phyloP scores from a whole-genome alignment of 805 yeast genomes.

The Martiniozyma abietophila region DNA sequence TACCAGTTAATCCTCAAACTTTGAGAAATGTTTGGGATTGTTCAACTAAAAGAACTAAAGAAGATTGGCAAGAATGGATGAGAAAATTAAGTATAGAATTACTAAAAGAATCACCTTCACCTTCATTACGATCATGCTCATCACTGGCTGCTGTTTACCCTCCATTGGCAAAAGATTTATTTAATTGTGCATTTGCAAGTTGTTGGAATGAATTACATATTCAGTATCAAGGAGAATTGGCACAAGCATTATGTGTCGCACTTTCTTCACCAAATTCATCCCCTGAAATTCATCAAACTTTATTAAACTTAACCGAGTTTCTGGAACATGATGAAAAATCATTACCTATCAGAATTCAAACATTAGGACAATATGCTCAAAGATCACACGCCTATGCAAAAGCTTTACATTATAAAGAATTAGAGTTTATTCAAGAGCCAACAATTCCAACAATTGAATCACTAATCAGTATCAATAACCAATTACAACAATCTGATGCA shows the following conservation, averaged over 20 bases:
- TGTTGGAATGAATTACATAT: slow-evolving; percentile 92
- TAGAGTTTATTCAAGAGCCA: slow-evolving; percentile 91
- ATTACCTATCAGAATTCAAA: slow-evolving; percentile 81
- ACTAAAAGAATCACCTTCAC: slow-evolving; percentile 87
- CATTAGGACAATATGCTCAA: slow-evolving; percentile 87
- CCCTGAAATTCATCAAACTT: slow-evolving; percentile 88
- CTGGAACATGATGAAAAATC: slow-evolving; percentile 98
- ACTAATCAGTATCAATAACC: slow-evolving; percentile 85
- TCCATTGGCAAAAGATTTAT: slow-evolving; percentile 82
- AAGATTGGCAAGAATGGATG: slow-evolving; percentile 98
- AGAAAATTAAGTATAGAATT: slow-evolving; percentile 77
- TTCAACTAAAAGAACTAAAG: slow-evolving; percentile 76
- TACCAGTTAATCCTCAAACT: slow-evolving; percentile 57
- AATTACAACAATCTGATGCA: slow-evolving; percentile 92
- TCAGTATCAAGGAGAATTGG: slow-evolving; percentile 82
- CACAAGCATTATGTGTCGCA: slow-evolving; percentile 78
- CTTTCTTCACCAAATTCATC: slow-evolving; percentile 85
- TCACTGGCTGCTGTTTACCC: slow-evolving; percentile 78
- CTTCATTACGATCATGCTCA: slow-evolving; percentile 88
- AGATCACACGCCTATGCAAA: slow-evolving; percentile 97
- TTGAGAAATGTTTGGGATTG: slow-evolving; percentile 89
- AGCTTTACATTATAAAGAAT: slow-evolving; percentile 90
- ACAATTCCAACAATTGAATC: slow-evolving; percentile 88
- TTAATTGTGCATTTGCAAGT: slow-evolving; percentile 90
- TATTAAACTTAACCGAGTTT: slow-evolving; percentile 85